phyloP scores from a whole-genome alignment of 106 monocot genomes.

The Posidonia australis region DNA sequence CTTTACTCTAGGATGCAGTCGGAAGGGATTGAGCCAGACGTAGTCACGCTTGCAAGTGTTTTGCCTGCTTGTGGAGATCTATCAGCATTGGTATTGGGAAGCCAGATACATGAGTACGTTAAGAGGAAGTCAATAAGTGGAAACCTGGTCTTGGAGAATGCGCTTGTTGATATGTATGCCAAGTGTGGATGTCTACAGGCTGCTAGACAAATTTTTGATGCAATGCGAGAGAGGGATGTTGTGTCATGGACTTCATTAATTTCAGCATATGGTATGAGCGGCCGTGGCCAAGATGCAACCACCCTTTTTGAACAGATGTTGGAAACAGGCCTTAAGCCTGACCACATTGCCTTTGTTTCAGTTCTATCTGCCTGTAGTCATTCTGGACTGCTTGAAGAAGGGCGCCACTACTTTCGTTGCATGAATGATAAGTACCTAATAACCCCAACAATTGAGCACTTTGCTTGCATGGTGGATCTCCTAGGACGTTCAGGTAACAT shows the following conservation, averaged over 20 bases:
- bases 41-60: conserved; percentile 54
- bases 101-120: conserved; percentile 36
- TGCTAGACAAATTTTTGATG: conserved; percentile 58
- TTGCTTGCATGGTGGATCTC: conserved; percentile 64
- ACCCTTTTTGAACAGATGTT: conserved; percentile 64
- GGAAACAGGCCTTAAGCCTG: conserved; percentile 44
- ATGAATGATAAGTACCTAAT: conserved; percentile 44
- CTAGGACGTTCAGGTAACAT: conserved; percentile 59
- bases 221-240: conserved; percentile 50
- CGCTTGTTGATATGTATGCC: conserved; percentile 80
- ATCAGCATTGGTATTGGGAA: conserved; percentile 53
- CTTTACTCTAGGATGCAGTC: conserved; percentile 51
- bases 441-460: conserved; percentile 45
- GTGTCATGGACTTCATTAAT: conserved; percentile 80
- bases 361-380: conserved; percentile 81
- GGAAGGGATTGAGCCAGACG: conserved; percentile 47
- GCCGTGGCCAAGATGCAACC: conserved; percentile 45
- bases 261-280: conserved; percentile 80
- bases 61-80: conserved; percentile 65
- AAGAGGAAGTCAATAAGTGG: conserved; percentile 38
- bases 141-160: conserved; percentile 70
- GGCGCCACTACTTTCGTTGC: conserved; percentile 29
- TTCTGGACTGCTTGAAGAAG: conserved; percentile 56
- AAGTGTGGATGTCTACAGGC: conserved; percentile 55
- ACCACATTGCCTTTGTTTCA: conserved; percentile 65